phyloP scores from a whole-genome alignment of 2,329 filamentous ascomycete genomes.

The Stylonectria norvegica region DNA sequence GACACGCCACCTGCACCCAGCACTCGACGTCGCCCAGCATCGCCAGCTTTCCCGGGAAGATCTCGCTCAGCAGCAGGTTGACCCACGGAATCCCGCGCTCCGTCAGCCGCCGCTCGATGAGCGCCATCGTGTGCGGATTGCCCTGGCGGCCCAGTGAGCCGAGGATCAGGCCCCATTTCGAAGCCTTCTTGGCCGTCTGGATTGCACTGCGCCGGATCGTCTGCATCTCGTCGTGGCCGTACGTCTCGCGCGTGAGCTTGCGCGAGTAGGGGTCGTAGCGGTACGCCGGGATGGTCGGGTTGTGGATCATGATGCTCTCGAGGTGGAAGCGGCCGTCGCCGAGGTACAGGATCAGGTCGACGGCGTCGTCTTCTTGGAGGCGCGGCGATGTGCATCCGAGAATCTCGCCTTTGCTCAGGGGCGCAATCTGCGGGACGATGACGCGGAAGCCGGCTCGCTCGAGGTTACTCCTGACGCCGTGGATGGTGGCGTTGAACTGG shows the following conservation, averaged over 20 bases:
- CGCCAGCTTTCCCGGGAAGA: conserved; percentile 91
- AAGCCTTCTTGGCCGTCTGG: conserved; percentile 66
- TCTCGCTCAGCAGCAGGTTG: conserved; percentile 86
- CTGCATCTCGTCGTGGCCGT: conserved; percentile 90
- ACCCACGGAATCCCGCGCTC: conserved; percentile 74
- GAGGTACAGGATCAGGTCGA: conserved; percentile 82
- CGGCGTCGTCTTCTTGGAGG: conserved; percentile 53
- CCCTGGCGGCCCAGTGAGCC: conserved; percentile 91
- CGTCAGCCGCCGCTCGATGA: conserved; percentile 76
- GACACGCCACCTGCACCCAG: conserved; percentile 98
- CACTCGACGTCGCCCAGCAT: conserved; percentile 94
- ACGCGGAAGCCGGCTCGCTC: conserved; percentile 82
- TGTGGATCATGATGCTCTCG: conserved; percentile 98
- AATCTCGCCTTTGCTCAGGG: conserved; percentile 91
- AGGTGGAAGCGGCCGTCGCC: conserved; percentile 94
- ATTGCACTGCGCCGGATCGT: conserved; percentile 76
- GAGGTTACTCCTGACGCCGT: conserved; percentile 73
- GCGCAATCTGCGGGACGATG: conserved; percentile 86
- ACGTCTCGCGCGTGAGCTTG: conserved; percentile 84
- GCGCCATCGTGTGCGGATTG: conserved; percentile 84
- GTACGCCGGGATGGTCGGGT: conserved; percentile 85
- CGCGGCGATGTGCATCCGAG: conserved; percentile 92
- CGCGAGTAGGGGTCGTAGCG: conserved; percentile 96
- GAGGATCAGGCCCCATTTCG: conserved; percentile 92
- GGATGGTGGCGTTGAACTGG: conserved; percentile 96